Base-by-base conservation (phyloP, 2,329 filamentous ascomycete genomes). In the Arthroderma uncinatum region DNA sequence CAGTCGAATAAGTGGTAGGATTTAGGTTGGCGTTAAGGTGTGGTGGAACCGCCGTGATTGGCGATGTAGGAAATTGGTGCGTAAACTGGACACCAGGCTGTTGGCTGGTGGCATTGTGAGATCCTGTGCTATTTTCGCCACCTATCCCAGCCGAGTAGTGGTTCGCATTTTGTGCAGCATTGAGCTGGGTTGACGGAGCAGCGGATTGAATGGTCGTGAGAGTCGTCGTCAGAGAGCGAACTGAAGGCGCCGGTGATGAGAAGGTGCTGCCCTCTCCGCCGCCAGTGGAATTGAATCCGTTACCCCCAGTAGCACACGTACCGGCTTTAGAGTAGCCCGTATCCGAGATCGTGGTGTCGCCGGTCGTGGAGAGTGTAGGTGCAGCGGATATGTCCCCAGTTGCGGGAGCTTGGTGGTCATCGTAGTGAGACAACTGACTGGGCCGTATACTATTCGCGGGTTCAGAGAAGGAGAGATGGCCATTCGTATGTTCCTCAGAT, bases 331-430 rank as follows among this genome's bases (percentile, higher is more conserved):
- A 95, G 42, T 86, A 83, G 12, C 86, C 86, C 9, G 81, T 80
- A 63, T 90, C 82, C 1, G 89, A 95, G 59, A 83, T 80, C 8
- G 86, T 78, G 0, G 85, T 85, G 62, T 92, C 89, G 44, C 83
- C 82, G 61, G 91, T 89, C 12, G 89, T 95, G n/a, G 87, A 89
- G 3, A 90, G 78, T 0, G 90, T 95, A 1, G 86, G 86, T 3
- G 87, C 86, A 56, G 83, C 79, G 21, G 87, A 94, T 67, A 86
- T 85, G 59, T 82, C 83, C 58, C 86, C 85, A 25, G 79, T 79
- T 0, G 81, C 74, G 1, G 79, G 76, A 14, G 54, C 7, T 30
- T 81, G 80, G 8, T 78, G 76, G 36, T 81, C 82, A 66, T 78
- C 79, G 33, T 76, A 78, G 14, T 79, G 66, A n/a, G 83, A 84